These are phyloP conservation scores for Trichoderma sp. DNA, from an alignment of 2,329 filamentous ascomycete genomes.

Conservation along the genomic window DNA sequence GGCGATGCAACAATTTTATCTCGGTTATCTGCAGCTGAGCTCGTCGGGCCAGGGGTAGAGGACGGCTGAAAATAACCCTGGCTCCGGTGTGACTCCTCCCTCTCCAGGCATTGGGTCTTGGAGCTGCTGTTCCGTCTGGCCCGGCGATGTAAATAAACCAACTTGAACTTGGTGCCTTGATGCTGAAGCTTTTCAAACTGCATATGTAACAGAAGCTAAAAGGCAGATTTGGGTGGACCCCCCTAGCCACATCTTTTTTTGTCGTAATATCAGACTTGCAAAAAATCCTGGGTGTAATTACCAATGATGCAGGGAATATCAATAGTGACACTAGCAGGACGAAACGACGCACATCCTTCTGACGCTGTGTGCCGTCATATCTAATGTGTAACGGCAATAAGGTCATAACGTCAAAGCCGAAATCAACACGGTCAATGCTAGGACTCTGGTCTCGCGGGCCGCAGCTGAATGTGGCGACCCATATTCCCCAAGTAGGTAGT, in stretches of 20 bases:
- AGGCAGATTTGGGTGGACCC: not conserved
- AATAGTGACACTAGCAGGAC: not conserved
- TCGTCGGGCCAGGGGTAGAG: conserved; percentile 6
- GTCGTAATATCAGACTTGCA: not conserved
- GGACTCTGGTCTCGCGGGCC: not conserved
- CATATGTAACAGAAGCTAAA: conserved; percentile 9
- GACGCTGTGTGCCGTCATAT: not conserved
- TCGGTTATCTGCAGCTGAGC: conserved; percentile 22
- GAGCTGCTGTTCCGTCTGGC: not conserved
- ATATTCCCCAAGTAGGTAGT: not conserved
- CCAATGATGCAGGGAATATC: not conserved
- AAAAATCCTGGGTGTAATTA: not conserved
- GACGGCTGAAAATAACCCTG: conserved; percentile 1
- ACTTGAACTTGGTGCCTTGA: not conserved
- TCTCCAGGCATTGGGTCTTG: not conserved
- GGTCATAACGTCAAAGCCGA: not conserved
- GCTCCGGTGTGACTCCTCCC: not conserved
- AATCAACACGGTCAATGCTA: not conserved
- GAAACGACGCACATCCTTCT: conserved; percentile 10
- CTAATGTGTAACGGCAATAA: not conserved
- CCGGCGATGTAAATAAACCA: not conserved
- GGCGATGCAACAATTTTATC: conserved; percentile 19
- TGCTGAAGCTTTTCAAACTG: conserved; percentile 9
- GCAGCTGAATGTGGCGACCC: not conserved
- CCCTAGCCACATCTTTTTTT: not conserved